phyloP scores from a whole-genome alignment of 768 basidiomycete species.

The Heimioporus sp. region DNA sequence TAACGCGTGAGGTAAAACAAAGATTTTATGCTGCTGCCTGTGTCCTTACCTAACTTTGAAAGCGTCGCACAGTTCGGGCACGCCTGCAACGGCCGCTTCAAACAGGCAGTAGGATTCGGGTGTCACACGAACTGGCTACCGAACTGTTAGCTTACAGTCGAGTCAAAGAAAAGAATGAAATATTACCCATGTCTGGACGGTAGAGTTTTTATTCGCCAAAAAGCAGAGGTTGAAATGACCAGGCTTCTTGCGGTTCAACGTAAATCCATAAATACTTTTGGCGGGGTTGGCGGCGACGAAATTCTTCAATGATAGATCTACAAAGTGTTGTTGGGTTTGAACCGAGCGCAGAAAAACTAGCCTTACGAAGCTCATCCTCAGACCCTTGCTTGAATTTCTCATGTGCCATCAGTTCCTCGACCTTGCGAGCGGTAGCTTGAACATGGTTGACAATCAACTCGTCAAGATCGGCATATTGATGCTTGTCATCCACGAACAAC shows the following conservation, averaged over 20 bases:
- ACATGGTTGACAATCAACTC: slow-evolving; percentile 97
- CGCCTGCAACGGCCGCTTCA: slow-evolving; percentile 86
- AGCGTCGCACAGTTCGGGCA: slow-evolving; percentile 92
- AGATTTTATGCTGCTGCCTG: neutral
- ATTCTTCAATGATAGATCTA: slow-evolving; percentile 86
- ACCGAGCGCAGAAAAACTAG: neutral
- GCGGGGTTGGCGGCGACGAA: slow-evolving; percentile 91
- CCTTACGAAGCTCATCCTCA: slow-evolving; percentile 88
- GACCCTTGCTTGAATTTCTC: slow-evolving; percentile 91
- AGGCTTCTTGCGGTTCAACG: slow-evolving; percentile 81
- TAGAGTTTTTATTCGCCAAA: slow-evolving; percentile 86
- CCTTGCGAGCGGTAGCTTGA: slow-evolving; percentile 87
- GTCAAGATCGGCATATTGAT: slow-evolving; percentile 90
- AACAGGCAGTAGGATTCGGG: slow-evolving; percentile 90
- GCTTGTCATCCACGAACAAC: slow-evolving; percentile 71
- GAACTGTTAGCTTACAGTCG: slow-evolving; percentile 2
- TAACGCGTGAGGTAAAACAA: slow-evolving; percentile 4
- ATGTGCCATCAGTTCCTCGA: slow-evolving; percentile 92
- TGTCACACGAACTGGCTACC: slow-evolving; percentile 79
- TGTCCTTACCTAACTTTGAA: slow-evolving; percentile 80
- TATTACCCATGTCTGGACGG: slow-evolving; percentile 86
- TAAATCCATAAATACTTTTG: slow-evolving; percentile 95
- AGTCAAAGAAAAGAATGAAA: neutral
- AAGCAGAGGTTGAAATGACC: slow-evolving; percentile 95
- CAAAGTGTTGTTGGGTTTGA: neutral